Conservation (phyloP, 352 stramenopile genomes). For the Aphanomyces invadans region DNA sequence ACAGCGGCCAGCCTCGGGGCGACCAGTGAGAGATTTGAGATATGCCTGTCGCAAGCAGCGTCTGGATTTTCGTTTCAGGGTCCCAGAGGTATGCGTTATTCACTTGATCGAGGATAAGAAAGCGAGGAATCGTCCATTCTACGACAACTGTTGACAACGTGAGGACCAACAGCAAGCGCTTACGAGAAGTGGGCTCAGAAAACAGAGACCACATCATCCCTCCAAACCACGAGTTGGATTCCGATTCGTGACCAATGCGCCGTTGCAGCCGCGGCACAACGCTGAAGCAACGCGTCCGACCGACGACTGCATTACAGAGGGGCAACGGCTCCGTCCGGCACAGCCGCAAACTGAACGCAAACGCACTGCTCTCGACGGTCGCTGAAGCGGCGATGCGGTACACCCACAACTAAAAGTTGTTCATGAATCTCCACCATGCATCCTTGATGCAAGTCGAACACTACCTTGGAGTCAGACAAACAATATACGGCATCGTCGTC, state of each 20-base stretch:
- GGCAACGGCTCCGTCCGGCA: conserved; percentile 13
- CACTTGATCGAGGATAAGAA: conserved; percentile 17
- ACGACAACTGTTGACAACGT: too few species aligned
- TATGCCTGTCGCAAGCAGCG: conserved; percentile 56
- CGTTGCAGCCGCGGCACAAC: conserved; percentile 20
- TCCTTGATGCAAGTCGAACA: too few species aligned
- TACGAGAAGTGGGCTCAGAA: background rate
- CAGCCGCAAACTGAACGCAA: background rate
- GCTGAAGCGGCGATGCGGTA: conserved; percentile 3
- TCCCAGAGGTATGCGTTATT: conserved; percentile 60
- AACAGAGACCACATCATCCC: conserved; percentile 30
- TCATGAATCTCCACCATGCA: too few species aligned
- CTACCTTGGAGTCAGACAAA: conserved; percentile 31
- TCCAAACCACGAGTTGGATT: conserved; percentile 39
- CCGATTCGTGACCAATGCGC: background rate
- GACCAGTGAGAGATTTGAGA: conserved; percentile 45
- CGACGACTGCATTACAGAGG: conserved; percentile 11
- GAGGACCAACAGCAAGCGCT: too few species aligned
- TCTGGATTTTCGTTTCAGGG: conserved; percentile 56
- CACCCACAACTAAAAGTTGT: conserved; percentile 41
- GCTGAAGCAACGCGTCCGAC: conserved; percentile 10
- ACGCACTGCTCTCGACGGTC: background rate
- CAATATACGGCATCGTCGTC: conserved; percentile 39
- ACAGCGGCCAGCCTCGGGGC: conserved; percentile 48
- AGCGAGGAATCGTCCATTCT: conserved; percentile 16